phyloP scores from a whole-genome alignment of 495 filamentous ascomycete genomes.

The Poronia punctata region DNA sequence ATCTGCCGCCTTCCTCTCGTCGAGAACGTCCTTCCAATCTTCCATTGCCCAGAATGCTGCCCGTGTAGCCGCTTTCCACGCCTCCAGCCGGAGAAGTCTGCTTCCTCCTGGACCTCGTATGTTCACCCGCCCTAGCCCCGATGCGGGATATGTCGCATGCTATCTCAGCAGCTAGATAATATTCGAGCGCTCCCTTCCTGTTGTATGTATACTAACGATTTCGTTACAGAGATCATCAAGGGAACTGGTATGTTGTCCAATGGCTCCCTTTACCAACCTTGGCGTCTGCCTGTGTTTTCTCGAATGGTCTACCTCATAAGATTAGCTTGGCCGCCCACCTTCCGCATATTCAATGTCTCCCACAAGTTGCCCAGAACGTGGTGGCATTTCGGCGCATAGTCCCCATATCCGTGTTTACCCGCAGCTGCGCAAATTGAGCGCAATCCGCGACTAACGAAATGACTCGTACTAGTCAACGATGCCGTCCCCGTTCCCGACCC shows the following conservation, averaged over 20 bases:
- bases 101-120: slow-evolving; percentile 64
- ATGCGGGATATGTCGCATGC: slow-evolving; percentile 19
- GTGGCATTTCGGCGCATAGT: too few species aligned
- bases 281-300: too few species aligned
- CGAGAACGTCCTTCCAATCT: slow-evolving; percentile 25
- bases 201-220: slow-evolving; percentile 31
- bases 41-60: slow-evolving; percentile 26
- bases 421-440: too few species aligned
- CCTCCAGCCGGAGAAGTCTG: slow-evolving; percentile 57
- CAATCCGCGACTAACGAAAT: slow-evolving; percentile 13
- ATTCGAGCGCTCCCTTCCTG: slow-evolving; percentile 18
- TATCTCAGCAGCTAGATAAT: neutral
- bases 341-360: too few species aligned
- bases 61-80: slow-evolving; percentile 62
- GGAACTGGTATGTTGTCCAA: slow-evolving; percentile 66
- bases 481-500: slow-evolving; percentile 65
- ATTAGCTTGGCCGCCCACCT: too few species aligned
- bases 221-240: slow-evolving; percentile 57
- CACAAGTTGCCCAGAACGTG: too few species aligned
- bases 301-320: too few species aligned
- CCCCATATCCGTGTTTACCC: neutral
- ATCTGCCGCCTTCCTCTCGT: slow-evolving; percentile 16
- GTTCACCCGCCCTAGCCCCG: slow-evolving; percentile 19
- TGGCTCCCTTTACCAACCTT: too few species aligned
- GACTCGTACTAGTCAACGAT: slow-evolving; percentile 66